Evolutionary conservation across 176 grass and related monocot genomes (phyloP).

Genomic region (Stipa capillata): DNA sequence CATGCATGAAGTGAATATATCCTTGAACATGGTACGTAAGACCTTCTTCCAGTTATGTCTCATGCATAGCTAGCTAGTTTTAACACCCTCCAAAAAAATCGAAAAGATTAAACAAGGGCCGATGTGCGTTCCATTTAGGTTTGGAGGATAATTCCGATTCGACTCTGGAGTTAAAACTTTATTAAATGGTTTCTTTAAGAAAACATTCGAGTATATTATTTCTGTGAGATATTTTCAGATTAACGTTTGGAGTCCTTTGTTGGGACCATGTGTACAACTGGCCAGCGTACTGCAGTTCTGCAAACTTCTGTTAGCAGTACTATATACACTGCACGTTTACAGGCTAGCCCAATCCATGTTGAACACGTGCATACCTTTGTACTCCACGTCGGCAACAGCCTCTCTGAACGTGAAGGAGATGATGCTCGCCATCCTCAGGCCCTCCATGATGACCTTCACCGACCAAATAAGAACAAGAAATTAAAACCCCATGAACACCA

Average conservation of each 20-base stretch:
- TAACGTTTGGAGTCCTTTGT: no score
- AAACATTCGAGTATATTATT: neutral
- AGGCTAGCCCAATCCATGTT: neutral
- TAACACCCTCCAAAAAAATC: neutral
- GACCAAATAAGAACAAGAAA: neutral
- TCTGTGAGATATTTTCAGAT: neutral
- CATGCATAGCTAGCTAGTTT: neutral
- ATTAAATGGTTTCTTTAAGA: neutral
- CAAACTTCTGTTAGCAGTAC: neutral
- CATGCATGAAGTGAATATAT: no score
- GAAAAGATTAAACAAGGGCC: neutral
- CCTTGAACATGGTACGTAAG: neutral
- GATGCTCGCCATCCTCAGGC: slow-evolving; percentile 61
- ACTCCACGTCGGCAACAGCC: slow-evolving; percentile 55
- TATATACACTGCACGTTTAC: neutral
- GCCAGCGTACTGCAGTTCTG: neutral
- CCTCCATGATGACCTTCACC: slow-evolving; percentile 57
- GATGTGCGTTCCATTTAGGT: neutral
- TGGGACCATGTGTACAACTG: neutral
- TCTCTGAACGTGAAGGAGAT: slow-evolving; percentile 73
- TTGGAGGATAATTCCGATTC: neutral
- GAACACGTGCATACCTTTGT: slow-evolving; percentile 39
- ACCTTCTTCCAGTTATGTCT: neutral
- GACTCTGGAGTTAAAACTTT: neutral
- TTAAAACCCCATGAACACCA: neutral